Base-by-base conservation (phyloP, 163 green algal species). In the Chlamydomonas reinhardtii region DNA sequence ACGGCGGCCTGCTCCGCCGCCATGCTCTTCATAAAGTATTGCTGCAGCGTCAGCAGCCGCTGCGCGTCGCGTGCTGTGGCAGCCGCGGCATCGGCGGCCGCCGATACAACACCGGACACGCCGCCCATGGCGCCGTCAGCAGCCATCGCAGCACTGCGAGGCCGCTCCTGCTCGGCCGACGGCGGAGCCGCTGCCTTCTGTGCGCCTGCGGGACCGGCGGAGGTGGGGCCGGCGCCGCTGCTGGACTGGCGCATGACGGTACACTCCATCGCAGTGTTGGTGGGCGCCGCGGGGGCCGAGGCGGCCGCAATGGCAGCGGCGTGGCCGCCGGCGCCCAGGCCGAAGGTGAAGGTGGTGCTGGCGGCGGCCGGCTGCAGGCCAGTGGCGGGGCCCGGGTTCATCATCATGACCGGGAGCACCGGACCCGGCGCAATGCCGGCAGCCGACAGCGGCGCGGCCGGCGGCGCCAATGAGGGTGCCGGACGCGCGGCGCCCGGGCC, bases 1-100 rank as follows among this genome's bases (percentile, higher is more conserved):
- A 80, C 68, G 54, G 70, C 70, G 9, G 80, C 80, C 56, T 86
- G 80, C 70, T 86, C 80, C 4, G 70, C 35, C 34, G 80, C 56
- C 54, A 86, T 27, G 12, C 1, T 56, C 12, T 12, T 14, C 70
- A 79, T 66, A 54, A 86, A 86, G 56, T 74, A 86, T 34, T 86
- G 56, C 56, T 79, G 80, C 25, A 86, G 80, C 54, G 73, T 59
- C 27, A 59, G 54, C 69, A 86, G 35, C 31, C 80, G 70, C 80
- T 86, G 70, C 54, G 32, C 70, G 8, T 86, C 68, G 2, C 20
- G 35, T 0, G 52, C n/a, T 11, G 74, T 68, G 0, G 32, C 52
- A 16, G 56, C 48, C 22, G 29, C 59, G 19, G 5, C 25, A 35
- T 59, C 35, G 8, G 71, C 27, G 3, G 37, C 71, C 25, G 71